Evolutionary conservation across 1,139 yeast genomes (phyloP), one percentile per base, ranked within the genome.

Genomic region (Taiozyma sp.): DNA sequence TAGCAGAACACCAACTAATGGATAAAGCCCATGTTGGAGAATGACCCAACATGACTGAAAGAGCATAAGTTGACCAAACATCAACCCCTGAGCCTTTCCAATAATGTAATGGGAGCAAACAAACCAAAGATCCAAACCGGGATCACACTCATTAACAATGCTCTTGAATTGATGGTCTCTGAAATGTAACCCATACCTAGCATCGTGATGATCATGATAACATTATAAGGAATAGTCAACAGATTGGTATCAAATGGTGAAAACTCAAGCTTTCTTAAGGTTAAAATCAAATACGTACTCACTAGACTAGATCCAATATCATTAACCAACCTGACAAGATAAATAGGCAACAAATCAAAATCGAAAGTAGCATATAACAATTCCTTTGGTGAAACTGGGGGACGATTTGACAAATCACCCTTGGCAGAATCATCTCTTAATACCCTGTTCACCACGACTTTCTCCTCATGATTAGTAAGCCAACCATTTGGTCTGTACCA

Each of bases 381-480:
- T 48, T 72, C 72, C 49, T 59, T 70, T 34, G 69, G 65, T 7
- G 73, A 65, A 13, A 83, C 69, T 1, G 81, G 80, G 59, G 83
- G 81, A 55, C 88, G 69, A 59, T 83, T 83, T 63, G 82, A 76
- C 87, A 83, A 83, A 54, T 78, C 83, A 16, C 87, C 86, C 67
- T 84, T 83, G 8, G 79, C 67, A 4, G 88, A 87, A 57, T 83
- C 89, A 59, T 83, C 87, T 55, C 88, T 66, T 46, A 83, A 70
- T 0, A 83, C 72, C 52, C 84, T 70, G 59, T 81, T 83, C 39
- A 82, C 85, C 24, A 81, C 75, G 47, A 83, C 80, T 52, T 74
- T 79, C 53, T 77, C 82, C 57, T 83, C 86, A 19, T 82, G 68
- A 4, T 75, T 82, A 10, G 76, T 73, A 57, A 75, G 83, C 83